Evolutionary conservation across 441 rosid species (phyloP), one percentile per base, ranked within the genome.

Genomic region (Erodium moschatum): DNA sequence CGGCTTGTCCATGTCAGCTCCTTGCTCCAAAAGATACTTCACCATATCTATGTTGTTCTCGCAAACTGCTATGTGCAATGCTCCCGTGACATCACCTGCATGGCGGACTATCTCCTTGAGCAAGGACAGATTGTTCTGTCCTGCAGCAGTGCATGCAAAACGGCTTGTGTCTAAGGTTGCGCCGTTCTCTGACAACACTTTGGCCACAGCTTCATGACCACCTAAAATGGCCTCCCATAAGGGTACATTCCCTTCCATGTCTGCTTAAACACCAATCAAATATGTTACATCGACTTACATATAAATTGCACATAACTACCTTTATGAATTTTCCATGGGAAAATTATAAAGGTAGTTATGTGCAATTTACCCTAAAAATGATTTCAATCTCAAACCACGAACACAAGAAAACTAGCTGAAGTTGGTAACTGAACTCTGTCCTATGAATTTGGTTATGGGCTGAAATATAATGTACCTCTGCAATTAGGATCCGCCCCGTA

Each of bases 181-280:
- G 0, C 96, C 94, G 18, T 88, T 89, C 48, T 91, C 89, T 46
- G 70, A 60, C 0, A 94, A 84, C 71, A 87, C 81, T 73, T 84
- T 78, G 38, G 77, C 68, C 60, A 85, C 83, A 12, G 78, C 63
- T 71, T 85, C 77, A 48, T 91, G 94, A 65, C 85, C 80, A 64
- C 88, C 97, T 42, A 67, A 16, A 68, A 94, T 78, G 62, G 99
- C 96, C 73, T 91, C 99, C 97, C 97, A 94, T 27, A 94, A 69
- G 2, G 99, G 89, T 38, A 91, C 83, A 66, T 58, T 88, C 27
- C 96, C 96, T 81, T 94, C 96, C 1, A 87, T 78, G 74, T 94
- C 99, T 91, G 90, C 77, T 52, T 6, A 50, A 24, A 24, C 27
- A 24, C 27, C 27, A 24, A 24, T 24, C 27, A 24, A 24, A 24